Base-by-base conservation (phyloP, 2,329 filamentous ascomycete genomes). In the Bimuria novae-zelandiae region DNA sequence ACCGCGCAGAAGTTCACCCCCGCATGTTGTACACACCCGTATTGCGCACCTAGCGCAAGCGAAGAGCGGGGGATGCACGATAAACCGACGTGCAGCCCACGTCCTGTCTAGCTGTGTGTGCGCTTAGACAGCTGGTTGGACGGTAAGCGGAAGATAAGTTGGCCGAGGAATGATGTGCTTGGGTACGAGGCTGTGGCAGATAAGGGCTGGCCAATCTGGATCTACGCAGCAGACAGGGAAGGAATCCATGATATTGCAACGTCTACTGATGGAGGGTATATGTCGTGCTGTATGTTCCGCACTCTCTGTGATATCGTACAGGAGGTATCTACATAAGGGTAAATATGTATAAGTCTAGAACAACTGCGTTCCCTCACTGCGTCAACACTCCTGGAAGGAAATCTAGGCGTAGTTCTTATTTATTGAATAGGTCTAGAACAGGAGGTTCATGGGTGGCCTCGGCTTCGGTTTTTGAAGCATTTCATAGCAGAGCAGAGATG, bases 401-500 rank as follows among this genome's bases (percentile, higher is more conserved):
- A n/a, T n/a, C n/a, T n/a, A n/a, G n/a, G n/a, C n/a, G n/a, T n/a
- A n/a, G n/a, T n/a, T n/a, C n/a, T n/a, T n/a, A n/a, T n/a, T n/a
- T n/a, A n/a, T n/a, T n/a, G n/a, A n/a, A n/a, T n/a, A n/a, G n/a
- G n/a, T n/a, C 55, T 68, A 69, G 50, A 71, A 71, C 12, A 71
- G 39, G 16, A 52, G 41, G 11, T 64, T 56, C 35, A 55, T 59
- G 14, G 55, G 16, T 14, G 61, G 54, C n/a, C 46, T 43, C 33
- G 35, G 23, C 33, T 52, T 62, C n/a, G 71, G 69, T 49, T 59
- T 66, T 45, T 76, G 81, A 64, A 90, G 69, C 66, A 94, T 90
- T 0, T 87, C 79, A 58, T 87, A 82, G 56, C 87, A 87, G 45
- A 97, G 76, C 43, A 97, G 77, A 1, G 85, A 91, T 6, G 90